Base-by-base conservation (phyloP, 148 eudicot species). In the Chenopodium suecicum region DNA sequence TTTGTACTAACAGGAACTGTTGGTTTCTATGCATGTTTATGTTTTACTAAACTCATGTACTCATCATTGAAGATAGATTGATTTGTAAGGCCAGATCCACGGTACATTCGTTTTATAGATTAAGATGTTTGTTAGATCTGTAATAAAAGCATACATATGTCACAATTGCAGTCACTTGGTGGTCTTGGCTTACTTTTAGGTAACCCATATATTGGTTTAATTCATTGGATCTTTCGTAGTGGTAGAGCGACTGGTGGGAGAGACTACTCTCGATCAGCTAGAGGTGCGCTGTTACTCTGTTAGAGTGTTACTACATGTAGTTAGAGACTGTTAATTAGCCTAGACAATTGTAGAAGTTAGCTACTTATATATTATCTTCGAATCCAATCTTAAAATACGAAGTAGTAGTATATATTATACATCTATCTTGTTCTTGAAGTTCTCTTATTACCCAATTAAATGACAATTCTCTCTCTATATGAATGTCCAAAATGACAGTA, bases 41-140 rank as follows among this genome's bases (percentile, higher is more conserved):
- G 81, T 86, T 86, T 86, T 78, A 86, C 88, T n/a, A 86, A 87
- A 66, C 84, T 84, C 79, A 86, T 88, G 62, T 88, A 88, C 84
- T 88, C 88, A 14, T 86, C 88, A 31, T 86, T 88, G 84, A 88
- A 88, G 87, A 82, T 84, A 13, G 88, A 88, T 80, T 88, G 84
- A 88, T 69, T 14, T 69, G n/a, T 34, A 69, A 34, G 17, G n/a
- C 17, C 12, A 7, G 70, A 58, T 58, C 19, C 19, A 58, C 63
- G 4, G 63, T 9, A 50, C 54, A 50, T 50, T 50, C 12, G 52
- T 12, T 50, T 13, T 50, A 50, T 14, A 10, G 54, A 13, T 50
- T 37, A 37, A 37, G 44, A 37, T 37, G 44, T 37, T 37, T 8
- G 5, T 6, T 37, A 5, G 44, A 37, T 37, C 32, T 31, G 32